phyloP scores from a whole-genome alignment of 208 protist genomes.

The Trypanosoma boissoni region DNA sequence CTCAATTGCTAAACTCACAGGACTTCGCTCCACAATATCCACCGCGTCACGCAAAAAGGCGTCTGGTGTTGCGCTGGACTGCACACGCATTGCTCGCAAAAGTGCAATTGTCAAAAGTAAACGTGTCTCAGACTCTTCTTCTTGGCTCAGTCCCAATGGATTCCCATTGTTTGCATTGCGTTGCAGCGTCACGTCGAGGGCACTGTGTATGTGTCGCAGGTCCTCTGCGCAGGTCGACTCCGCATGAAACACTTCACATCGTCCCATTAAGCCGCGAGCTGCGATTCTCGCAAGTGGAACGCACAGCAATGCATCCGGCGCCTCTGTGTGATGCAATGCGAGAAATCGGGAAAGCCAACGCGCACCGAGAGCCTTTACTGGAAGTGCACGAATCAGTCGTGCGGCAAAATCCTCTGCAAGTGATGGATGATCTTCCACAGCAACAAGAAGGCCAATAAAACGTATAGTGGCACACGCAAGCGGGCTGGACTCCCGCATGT shows the following conservation, averaged over 20 bases:
- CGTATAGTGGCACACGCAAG: background rate
- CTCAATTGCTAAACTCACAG: constrained; percentile 61
- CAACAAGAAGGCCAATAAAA: constrained; percentile 16
- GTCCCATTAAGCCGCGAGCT: constrained; percentile 1
- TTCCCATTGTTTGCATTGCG: constrained; percentile 68
- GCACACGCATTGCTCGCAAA: constrained; percentile 63
- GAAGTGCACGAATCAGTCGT: constrained; percentile 13
- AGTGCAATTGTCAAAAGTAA: constrained; percentile 34
- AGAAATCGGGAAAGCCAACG: constrained; percentile 18
- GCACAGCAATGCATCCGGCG: constrained; percentile 18
- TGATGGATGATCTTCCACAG: background rate
- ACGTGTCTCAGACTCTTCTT: constrained; percentile 28
- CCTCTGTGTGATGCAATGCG: constrained; percentile 8
- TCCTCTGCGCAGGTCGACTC: constrained; percentile 9
- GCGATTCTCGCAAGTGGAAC: constrained; percentile 23
- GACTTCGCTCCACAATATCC: constrained; percentile 62
- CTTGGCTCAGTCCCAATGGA: constrained; percentile 32
- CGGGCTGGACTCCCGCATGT: constrained; percentile 9
- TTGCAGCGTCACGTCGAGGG: constrained; percentile 68
- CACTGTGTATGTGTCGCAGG: constrained; percentile 36
- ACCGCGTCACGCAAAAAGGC: constrained; percentile 62
- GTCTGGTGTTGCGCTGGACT: constrained; percentile 39
- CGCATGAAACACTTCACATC: constrained; percentile 5
- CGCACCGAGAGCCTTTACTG: constrained; percentile 23
- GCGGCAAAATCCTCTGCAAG: constrained; percentile 17